Evolutionary conservation across 202 grass and related monocot genomes (phyloP).

Genomic region (Panicum virgatum): DNA sequence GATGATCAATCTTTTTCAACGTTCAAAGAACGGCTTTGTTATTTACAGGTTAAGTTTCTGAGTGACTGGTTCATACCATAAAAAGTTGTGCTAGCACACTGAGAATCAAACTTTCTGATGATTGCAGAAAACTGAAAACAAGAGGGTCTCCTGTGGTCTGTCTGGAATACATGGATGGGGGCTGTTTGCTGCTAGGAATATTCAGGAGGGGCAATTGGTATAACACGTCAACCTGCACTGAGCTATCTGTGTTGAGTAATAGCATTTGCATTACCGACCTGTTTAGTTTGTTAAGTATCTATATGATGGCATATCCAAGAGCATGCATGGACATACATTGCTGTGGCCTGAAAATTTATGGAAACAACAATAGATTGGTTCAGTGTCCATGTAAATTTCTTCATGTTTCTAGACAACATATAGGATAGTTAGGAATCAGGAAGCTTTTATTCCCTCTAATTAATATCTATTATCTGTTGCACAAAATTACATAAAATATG

Average conservation of each 20-base stretch:
- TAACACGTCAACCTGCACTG: conserved; percentile 15
- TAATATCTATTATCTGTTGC: background rate
- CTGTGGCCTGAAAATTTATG: background rate
- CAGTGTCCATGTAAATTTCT: background rate
- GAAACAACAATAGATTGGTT: conserved; percentile 6
- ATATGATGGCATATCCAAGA: background rate
- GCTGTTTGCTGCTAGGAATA: conserved; percentile 82
- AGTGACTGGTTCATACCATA: conserved; percentile 24
- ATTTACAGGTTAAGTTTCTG: conserved; percentile 71
- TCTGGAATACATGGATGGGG: conserved; percentile 99
- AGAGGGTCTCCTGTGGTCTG: conserved; percentile 74
- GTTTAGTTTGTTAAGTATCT: conserved; percentile 1
- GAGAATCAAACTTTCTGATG: conserved; percentile 34
- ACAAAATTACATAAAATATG: background rate
- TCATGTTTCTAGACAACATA: background rate
- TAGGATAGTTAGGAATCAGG: background rate
- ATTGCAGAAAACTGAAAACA: conserved; percentile 82
- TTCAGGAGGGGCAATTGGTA: conserved; percentile 98
- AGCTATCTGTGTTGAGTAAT: background rate
- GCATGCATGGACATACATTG: conserved; percentile 1
- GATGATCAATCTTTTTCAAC: conserved; percentile 56
- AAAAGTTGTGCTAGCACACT: conserved; percentile 25
- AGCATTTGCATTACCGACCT: background rate
- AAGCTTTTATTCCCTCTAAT: background rate
- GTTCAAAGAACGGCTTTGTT: conserved; percentile 69